A percentile compares a stretch with the other conserved stretches of the same genome.
Evolutionary conservation across 441 rosid genomes (phyloP).

Genomic region (Gossypium gossypioides): DNA sequence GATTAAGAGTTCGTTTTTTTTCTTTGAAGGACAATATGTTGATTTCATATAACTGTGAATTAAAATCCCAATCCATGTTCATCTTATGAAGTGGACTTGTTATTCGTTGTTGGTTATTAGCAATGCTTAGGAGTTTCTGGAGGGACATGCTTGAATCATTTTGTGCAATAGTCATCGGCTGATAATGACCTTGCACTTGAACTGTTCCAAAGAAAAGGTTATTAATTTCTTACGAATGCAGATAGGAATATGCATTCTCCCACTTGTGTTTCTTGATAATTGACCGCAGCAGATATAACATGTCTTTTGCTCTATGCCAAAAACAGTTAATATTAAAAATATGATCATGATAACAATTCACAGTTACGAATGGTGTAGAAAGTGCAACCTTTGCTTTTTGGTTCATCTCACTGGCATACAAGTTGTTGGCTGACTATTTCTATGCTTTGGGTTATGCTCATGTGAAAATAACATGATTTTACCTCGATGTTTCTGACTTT

Average conservation of each 20-base stretch:
- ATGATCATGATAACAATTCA: neutral
- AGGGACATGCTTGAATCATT: neutral
- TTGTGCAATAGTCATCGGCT: neutral
- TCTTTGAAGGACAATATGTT: neutral
- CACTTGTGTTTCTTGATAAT: neutral
- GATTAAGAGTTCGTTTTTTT: neutral
- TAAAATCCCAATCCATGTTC: neutral
- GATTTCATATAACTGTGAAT: neutral
- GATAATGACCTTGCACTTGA: neutral
- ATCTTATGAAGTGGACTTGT: neutral
- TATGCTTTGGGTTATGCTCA: neutral
- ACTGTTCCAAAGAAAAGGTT: neutral
- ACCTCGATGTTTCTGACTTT: neutral
- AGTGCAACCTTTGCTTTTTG: neutral
- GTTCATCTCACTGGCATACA: neutral
- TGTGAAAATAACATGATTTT: neutral
- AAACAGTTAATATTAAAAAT: neutral
- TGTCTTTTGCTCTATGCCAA: neutral
- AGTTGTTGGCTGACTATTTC: neutral
- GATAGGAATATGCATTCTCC: neutral
- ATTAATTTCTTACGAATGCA: neutral
- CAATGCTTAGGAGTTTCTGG: neutral
- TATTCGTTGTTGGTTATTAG: neutral
- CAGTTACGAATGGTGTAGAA: neutral
- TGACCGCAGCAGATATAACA: neutral